These are phyloP conservation scores for Conringia planisiliqua DNA, from an alignment of 345 rosid species.

Conservation along the genomic window DNA sequence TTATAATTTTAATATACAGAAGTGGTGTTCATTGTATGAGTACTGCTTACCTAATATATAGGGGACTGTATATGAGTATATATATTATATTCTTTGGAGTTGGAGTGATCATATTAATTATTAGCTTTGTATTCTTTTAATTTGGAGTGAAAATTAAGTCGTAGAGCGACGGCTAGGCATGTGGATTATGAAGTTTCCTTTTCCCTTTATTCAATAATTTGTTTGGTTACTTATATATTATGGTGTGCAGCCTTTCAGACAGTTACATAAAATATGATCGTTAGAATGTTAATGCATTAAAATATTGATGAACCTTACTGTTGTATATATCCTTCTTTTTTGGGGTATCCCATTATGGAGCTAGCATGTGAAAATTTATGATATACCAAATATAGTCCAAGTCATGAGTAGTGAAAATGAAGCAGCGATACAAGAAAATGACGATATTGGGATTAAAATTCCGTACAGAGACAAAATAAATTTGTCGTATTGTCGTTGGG, in stretches of 20 bases:
- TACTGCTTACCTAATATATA: constrained; percentile 2
- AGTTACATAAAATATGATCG: not conserved
- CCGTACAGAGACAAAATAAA: not conserved
- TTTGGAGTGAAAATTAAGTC: not conserved
- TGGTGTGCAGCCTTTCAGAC: constrained; percentile 15
- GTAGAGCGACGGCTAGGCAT: constrained; percentile 35
- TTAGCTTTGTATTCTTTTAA: not conserved
- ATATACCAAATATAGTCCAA: constrained; percentile 16
- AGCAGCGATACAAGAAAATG: not conserved
- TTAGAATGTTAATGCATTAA: not conserved
- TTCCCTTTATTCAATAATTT: not conserved
- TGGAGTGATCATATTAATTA: not conserved
- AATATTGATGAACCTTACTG: not conserved
- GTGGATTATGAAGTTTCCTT: constrained; percentile 31
- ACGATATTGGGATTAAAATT: not conserved
- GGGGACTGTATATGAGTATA: not conserved
- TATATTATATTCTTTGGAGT: not conserved
- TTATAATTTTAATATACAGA: not conserved
- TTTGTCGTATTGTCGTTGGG: constrained; percentile 12
- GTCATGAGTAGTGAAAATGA: constrained; percentile 15
- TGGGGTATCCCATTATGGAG: not conserved
- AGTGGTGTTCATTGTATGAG: not conserved
- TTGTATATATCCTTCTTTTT: not conserved
- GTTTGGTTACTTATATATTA: not conserved
- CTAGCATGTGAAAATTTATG: not conserved